Evolutionary conservation across 345 rosid species (phyloP).

Genomic region (Acer yangbiense): DNA sequence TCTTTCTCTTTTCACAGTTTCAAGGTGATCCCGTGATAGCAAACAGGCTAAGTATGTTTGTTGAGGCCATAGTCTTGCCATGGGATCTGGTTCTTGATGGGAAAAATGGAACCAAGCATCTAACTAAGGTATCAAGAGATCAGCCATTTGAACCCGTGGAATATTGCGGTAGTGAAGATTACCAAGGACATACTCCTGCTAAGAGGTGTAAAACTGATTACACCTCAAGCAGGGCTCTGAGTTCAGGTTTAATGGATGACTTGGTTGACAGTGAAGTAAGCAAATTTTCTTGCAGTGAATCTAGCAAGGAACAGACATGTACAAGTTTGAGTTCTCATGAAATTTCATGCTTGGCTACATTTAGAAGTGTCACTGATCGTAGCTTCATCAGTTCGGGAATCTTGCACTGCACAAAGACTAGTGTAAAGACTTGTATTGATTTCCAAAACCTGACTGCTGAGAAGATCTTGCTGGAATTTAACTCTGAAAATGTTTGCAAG

Average conservation of each 20-base stretch:
- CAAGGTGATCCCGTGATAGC: constrained; percentile 43
- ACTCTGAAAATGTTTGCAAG: constrained; percentile 34
- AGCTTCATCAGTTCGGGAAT: constrained; percentile 39
- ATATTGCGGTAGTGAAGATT: constrained; percentile 12
- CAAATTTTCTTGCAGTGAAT: constrained; percentile 16
- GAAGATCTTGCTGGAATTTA: constrained; percentile 69
- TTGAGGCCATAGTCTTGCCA: constrained; percentile 73
- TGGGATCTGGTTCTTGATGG: constrained; percentile 65
- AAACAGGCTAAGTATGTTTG: constrained; percentile 43
- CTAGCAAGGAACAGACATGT: constrained; percentile 13
- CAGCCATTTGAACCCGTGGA: constrained; percentile 11
- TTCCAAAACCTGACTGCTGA: constrained; percentile 31
- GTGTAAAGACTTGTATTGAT: constrained; percentile 26
- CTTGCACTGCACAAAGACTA: constrained; percentile 37
- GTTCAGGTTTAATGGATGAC: constrained; percentile 23
- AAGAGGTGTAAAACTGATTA: constrained; percentile 53
- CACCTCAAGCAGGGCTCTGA: constrained; percentile 20
- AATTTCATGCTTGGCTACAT: constrained; percentile 56
- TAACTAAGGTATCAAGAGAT: constrained; percentile 24
- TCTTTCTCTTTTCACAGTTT: constrained; percentile 37
- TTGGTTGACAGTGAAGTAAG: constrained; percentile 13
- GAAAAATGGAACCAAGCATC: constrained; percentile 38
- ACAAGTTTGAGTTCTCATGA: constrained; percentile 30
- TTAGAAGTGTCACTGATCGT: constrained; percentile 38
- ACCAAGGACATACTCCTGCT: constrained; percentile 36